These are phyloP conservation scores for Colletotrichum gloeosporioides DNA, from an alignment of 2,329 filamentous ascomycete genomes.

Conservation along the genomic window DNA sequence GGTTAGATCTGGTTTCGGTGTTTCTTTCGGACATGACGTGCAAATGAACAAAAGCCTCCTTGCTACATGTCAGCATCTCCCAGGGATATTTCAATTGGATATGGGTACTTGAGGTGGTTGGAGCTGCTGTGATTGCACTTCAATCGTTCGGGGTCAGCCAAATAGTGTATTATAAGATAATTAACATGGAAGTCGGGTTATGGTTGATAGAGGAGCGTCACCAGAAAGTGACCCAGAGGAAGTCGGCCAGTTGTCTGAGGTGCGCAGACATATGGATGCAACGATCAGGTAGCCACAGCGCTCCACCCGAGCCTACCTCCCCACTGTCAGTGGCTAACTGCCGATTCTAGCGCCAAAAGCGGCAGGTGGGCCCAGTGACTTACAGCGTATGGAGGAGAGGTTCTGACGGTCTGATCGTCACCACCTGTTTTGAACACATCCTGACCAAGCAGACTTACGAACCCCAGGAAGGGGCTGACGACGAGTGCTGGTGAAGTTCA, in stretches of 20 bases:
- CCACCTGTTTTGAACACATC: no score
- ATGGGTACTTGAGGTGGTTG: neutral
- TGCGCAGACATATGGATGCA: neutral
- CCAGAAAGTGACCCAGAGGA: neutral
- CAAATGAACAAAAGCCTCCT: neutral
- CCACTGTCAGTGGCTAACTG: neutral
- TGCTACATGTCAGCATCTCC: neutral
- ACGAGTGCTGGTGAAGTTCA: no score
- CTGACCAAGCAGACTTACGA: no score
- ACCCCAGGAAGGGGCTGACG: no score
- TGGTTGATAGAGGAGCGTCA: neutral
- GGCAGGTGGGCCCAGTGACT: neutral
- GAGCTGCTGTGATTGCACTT: neutral
- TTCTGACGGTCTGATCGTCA: no score
- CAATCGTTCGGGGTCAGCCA: neutral
- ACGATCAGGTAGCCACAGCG: no score
- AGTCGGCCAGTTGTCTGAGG: no score
- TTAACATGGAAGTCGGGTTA: neutral
- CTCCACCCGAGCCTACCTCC: neutral
- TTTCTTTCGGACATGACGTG: neutral
- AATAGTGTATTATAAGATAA: neutral
- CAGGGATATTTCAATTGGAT: neutral
- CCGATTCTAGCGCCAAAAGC: neutral
- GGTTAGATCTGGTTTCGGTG: neutral
- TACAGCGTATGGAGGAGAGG: neutral